Evolutionary conservation across 1,284 basidiomycete species (phyloP).

Genomic region (Sanghuangporus sanghuang): DNA sequence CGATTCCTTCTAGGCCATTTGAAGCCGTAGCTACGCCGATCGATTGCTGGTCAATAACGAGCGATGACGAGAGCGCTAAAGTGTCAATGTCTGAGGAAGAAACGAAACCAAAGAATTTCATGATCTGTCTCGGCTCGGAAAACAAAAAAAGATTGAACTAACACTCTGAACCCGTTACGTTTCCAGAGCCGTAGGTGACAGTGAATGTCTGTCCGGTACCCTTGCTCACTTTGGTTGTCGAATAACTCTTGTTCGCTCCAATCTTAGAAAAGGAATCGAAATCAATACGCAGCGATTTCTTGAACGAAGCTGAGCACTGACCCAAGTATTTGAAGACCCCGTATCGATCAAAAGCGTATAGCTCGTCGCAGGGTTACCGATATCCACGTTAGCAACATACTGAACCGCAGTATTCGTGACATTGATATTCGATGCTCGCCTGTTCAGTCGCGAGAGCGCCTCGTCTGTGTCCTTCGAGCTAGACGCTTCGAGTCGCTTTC

Average conservation of each 20-base stretch:
- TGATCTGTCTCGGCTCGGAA: background rate
- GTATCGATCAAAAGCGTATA: constrained; percentile 16
- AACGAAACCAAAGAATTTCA: background rate
- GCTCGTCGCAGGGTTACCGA: constrained; percentile 18
- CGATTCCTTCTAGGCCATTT: constrained; percentile 18
- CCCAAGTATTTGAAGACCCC: constrained; percentile 24
- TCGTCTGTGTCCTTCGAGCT: background rate
- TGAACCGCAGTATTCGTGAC: constrained; percentile 11
- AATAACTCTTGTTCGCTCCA: constrained; percentile 20
- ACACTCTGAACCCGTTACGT: constrained; percentile 6
- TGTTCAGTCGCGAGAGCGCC: background rate
- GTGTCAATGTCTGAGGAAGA: constrained; percentile 21
- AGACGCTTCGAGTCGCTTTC: background rate
- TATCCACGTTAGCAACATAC: constrained; percentile 14
- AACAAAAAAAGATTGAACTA: background rate
- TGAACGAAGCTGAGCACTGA: constrained; percentile 1
- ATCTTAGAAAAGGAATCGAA: constrained; percentile 12
- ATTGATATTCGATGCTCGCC: background rate
- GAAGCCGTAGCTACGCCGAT: constrained; percentile 33
- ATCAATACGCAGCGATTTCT: background rate
- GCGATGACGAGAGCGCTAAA: constrained; percentile 22
- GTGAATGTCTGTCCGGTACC: constrained; percentile 15
- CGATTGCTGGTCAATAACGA: constrained; percentile 31
- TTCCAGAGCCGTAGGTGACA: constrained; percentile 20
- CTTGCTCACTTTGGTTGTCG: constrained; percentile 12